Evolutionary conservation across 495 filamentous ascomycete genomes (phyloP).

Genomic region (Sordaria brevicollis): DNA sequence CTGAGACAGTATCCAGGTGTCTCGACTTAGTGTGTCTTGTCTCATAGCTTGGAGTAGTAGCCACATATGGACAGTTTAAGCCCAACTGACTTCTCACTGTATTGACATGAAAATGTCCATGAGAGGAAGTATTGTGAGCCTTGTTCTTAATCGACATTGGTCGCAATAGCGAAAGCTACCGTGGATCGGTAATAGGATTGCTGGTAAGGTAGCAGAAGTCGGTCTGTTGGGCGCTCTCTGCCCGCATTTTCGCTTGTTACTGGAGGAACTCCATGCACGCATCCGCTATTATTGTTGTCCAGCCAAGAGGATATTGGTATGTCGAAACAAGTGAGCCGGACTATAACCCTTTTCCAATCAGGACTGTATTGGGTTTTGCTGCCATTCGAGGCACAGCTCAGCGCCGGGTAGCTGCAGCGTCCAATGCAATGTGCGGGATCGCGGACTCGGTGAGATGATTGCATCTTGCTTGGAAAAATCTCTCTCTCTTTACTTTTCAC

Average conservation of each 20-base stretch:
- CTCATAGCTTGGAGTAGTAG: background rate
- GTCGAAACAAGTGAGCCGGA: conserved; percentile 2
- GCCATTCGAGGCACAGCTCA: background rate
- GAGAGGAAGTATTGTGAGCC: background rate
- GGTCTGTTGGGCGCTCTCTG: background rate
- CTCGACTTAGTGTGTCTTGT: conserved; percentile 1
- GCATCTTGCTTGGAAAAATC: background rate
- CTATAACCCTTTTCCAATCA: conserved; percentile 7
- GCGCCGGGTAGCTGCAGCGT: conserved; percentile 8
- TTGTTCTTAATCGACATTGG: background rate
- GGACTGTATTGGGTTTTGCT: background rate
- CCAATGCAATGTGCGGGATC: conserved; percentile 3
- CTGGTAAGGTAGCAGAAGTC: background rate
- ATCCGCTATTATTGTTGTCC: conserved; percentile 3
- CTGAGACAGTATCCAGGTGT: conserved; percentile 7
- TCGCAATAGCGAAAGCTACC: background rate
- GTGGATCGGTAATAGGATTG: background rate
- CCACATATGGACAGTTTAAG: background rate
- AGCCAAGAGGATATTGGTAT: conserved; percentile 1
- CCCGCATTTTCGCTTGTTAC: background rate
- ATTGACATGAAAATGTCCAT: background rate
- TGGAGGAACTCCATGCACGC: background rate
- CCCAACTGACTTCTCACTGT: background rate
- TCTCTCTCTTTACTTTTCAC: background rate
- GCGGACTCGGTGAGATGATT: conserved; percentile 2